Evolutionary conservation across 2,329 filamentous ascomycete genomes (phyloP).

Genomic region (Pseudopyrenochaeta lycopersici): DNA sequence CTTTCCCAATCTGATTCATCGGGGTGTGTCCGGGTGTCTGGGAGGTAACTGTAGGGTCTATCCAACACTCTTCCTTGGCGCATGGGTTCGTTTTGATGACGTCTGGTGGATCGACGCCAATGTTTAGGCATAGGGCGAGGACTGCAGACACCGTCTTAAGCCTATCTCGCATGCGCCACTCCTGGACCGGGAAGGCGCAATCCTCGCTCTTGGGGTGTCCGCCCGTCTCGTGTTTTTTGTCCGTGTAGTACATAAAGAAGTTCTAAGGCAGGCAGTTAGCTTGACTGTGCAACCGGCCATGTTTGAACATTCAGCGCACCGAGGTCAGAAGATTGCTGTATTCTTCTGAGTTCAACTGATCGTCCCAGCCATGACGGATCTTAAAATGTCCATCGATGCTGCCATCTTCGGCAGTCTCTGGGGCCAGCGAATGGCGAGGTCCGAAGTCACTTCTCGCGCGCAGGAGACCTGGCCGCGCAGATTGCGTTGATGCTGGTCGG

Average conservation of each 20-base stretch:
- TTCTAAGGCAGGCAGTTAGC: constrained; percentile 64
- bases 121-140: constrained; percentile 93
- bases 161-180: constrained; percentile 97
- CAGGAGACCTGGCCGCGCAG: constrained; percentile 51
- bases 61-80: constrained; percentile 95
- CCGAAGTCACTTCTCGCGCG: constrained; percentile 70
- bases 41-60: constrained; percentile 84
- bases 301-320: constrained; percentile 61
- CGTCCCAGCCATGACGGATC: constrained; percentile 88
- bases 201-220: constrained; percentile 77
- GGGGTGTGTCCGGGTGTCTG: constrained; percentile 77
- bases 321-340: constrained; percentile 85
- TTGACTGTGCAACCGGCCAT: not conserved
- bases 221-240: constrained; percentile 95
- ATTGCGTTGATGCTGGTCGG: constrained; percentile 61
- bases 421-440: constrained; percentile 49
- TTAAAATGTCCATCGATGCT: constrained; percentile 63
- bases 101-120: constrained; percentile 96
- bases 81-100: constrained; percentile 95
- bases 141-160: constrained; percentile 97
- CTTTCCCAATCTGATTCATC: constrained; percentile 93
- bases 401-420: constrained; percentile 47
- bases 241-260: constrained; percentile 99
- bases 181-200: constrained; percentile 71
- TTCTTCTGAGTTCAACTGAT: constrained; percentile 89